Evolutionary conservation across 176 grass and related monocot genomes (phyloP).

Genomic region (Typha latifolia): DNA sequence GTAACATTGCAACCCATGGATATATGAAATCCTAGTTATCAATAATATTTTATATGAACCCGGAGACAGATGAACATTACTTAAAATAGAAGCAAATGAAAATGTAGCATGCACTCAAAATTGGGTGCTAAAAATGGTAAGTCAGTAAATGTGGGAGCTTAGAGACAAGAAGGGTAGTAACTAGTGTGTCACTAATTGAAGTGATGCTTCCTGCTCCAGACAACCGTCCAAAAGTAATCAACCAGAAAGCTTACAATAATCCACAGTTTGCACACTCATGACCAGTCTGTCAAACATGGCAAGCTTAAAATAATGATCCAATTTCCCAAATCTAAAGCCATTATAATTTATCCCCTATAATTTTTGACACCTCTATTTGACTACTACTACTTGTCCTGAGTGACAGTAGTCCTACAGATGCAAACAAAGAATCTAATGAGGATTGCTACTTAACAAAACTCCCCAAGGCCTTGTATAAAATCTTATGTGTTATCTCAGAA

Average conservation of each 20-base stretch:
- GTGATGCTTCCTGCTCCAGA: background rate
- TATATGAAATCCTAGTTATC: too few species aligned
- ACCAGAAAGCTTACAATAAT: background rate
- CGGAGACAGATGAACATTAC: too few species aligned
- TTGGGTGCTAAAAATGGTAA: too few species aligned
- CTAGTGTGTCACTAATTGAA: too few species aligned
- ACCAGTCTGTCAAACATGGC: constrained; percentile 21
- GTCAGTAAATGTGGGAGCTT: too few species aligned
- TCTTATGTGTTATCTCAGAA: background rate
- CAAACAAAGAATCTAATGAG: constrained; percentile 19
- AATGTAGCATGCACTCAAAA: too few species aligned
- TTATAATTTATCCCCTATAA: constrained; percentile 1
- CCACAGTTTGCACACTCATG: background rate
- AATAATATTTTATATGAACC: too few species aligned
- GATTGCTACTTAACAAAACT: background rate
- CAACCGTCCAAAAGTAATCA: background rate
- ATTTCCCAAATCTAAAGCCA: background rate
- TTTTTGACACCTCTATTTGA: background rate
- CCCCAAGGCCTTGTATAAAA: background rate
- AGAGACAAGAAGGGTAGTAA: too few species aligned
- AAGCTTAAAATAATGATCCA: background rate
- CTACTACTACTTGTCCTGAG: background rate
- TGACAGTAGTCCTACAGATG: constrained; percentile 16
- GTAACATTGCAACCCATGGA: too few species aligned
- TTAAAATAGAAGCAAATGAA: too few species aligned